These are phyloP conservation scores for Diddensiella caesifluorescens DNA, from an alignment of 805 yeast genomes.

Conservation along the genomic window DNA sequence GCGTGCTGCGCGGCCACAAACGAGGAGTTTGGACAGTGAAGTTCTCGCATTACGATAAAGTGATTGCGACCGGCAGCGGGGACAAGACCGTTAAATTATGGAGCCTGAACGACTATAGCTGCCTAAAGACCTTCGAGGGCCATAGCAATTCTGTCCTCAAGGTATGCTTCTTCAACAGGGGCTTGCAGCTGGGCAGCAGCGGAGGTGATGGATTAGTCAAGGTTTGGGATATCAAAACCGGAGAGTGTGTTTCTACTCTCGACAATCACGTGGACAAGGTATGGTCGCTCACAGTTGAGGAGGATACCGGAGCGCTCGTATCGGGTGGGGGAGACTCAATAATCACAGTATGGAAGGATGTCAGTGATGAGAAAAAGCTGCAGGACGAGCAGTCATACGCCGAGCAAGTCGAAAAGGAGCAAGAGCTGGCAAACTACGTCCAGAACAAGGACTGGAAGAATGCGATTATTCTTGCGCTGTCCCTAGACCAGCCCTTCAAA, in stretches of 20 bases:
- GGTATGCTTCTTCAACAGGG: conserved; percentile 60
- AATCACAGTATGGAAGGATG: conserved; percentile 82
- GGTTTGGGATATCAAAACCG: conserved; percentile 71
- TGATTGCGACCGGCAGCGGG: conserved; percentile 80
- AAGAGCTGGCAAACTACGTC: conserved; percentile 71
- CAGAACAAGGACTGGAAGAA: conserved; percentile 73
- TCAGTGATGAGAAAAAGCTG: conserved; percentile 65
- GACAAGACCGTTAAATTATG: conserved; percentile 87
- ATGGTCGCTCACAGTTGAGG: conserved; percentile 73
- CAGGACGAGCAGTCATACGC: conserved; percentile 48
- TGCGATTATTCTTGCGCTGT: conserved; percentile 81
- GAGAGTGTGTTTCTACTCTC: conserved; percentile 76
- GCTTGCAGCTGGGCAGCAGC: conserved; percentile 59
- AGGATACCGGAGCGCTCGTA: conserved; percentile 55
- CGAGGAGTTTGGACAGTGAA: conserved; percentile 92
- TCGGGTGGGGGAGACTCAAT: conserved; percentile 96
- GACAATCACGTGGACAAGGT: conserved; percentile 91
- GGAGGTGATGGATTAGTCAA: conserved; percentile 96
- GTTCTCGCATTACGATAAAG: conserved; percentile 66
- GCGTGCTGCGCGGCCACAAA: conserved; percentile 81
- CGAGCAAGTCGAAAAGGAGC: conserved; percentile 78
- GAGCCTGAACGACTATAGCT: conserved; percentile 73
- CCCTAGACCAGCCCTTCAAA: conserved; percentile 86
- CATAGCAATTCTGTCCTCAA: conserved; percentile 90
- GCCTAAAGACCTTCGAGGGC: conserved; percentile 83